Evolutionary conservation across 257 asterid species (phyloP), one percentile per base, ranked within the genome.

Genomic region (Nyctanthes arbortristis): DNA sequence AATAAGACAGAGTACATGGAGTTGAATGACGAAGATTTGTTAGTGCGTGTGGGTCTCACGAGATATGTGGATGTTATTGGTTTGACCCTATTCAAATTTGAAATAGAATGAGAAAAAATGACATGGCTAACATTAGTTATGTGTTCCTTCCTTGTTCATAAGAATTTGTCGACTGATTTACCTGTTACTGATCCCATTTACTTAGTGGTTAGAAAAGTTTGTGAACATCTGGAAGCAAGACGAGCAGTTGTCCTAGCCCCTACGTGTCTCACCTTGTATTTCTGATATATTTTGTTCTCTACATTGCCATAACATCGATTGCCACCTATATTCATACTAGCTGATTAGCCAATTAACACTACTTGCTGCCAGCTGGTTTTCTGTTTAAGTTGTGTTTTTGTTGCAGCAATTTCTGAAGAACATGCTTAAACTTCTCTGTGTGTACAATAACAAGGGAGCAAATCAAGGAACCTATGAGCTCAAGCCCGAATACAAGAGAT

Each of bases 391-490:
- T n/a, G n/a, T n/a, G n/a, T 10, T 49, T 33, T 55, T 25, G 1
- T 73, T 36, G 72, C 94, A 92, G 97, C 97, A 92, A 90, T 92
- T 90, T 77, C 78, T 92, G 69, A 92, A 92, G 79, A 95, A 88
- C 63, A 85, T 92, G 95, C 97, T 92, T 33, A 90, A 90, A 84
- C 78, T 82, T 32, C 89, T 92, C 11, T 92, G 96, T 13, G 80
- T 85, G 59, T 92, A 90, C 84, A 92, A 90, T 69, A 86, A 90
- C 85, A 90, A 90, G 79, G 98, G 98, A 67, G 81, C 89, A 47
- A 91, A 88, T 78, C 98, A 92, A 77, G 98, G 98, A 70, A 77
- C 96, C 0, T 92, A 92, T 27, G 95, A 92, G 81, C 89, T 92
- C 68, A 92, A 92, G 83, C 91, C 93, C 1, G 98, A 90, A 78